These are phyloP conservation scores for Elasticomyces elasticus DNA, from an alignment of 495 filamentous ascomycete genomes.

Conservation along the genomic window DNA sequence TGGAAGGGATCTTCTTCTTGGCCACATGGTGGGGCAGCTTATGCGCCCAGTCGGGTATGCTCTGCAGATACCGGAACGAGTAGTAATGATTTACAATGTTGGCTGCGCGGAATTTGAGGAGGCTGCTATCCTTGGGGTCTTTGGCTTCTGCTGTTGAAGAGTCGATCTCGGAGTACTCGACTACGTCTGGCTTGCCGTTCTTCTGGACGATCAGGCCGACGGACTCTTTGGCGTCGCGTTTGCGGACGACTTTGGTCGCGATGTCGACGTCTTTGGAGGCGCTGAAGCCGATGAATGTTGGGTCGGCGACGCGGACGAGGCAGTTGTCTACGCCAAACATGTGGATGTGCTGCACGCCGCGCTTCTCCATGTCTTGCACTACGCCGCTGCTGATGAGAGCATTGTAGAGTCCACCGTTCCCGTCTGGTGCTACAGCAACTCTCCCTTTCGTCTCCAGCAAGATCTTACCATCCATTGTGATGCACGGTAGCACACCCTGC, in stretches of 20 bases:
- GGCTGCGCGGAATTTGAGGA: constrained; percentile 91
- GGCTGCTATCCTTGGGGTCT: constrained; percentile 68
- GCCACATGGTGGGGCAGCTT: constrained; percentile 90
- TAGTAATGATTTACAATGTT: constrained; percentile 99
- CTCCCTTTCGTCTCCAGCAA: constrained; percentile 81
- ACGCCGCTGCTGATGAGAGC: constrained; percentile 75
- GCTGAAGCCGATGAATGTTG: constrained; percentile 88
- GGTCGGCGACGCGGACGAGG: constrained; percentile 94
- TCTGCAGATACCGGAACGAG: constrained; percentile 83
- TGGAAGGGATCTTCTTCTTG: constrained; percentile 92
- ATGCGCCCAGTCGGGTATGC: constrained; percentile 75
- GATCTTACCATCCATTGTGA: constrained; percentile 97
- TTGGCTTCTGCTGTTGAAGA: constrained; percentile 73
- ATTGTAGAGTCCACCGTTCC: constrained; percentile 95
- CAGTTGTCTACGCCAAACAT: constrained; percentile 98
- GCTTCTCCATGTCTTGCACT: constrained; percentile 75
- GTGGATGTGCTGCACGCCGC: constrained; percentile 92
- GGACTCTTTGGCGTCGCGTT: constrained; percentile 92
- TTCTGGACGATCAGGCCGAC: constrained; percentile 90
- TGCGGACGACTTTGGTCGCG: constrained; percentile 95
- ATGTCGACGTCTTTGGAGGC: constrained; percentile 87
- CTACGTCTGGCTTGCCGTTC: constrained; percentile 94
- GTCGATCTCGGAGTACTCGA: constrained; percentile 98
- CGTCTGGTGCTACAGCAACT: constrained; percentile 95
- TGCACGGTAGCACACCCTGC: constrained; percentile 92